Conservation (phyloP, 306 rosid species). For the Clitoria ternatea region DNA sequence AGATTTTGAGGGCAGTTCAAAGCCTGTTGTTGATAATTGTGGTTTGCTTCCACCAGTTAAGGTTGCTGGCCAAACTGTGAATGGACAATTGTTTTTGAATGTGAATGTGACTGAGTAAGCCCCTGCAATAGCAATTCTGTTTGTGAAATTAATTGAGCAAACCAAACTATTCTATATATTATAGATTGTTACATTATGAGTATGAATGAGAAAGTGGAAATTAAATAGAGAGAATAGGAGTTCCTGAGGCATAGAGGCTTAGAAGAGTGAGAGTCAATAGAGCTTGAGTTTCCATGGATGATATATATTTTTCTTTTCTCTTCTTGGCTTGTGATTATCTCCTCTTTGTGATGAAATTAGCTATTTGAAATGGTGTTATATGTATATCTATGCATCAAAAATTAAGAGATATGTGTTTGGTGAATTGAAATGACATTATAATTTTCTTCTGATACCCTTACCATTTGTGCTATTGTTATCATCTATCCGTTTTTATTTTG, state of each 20-base stretch:
- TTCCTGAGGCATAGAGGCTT: background rate
- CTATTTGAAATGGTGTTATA: background rate
- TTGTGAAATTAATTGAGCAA: background rate
- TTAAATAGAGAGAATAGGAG: background rate
- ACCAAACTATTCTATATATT: no score
- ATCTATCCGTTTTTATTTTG: no score
- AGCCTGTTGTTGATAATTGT: conserved; percentile 22
- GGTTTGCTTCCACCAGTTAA: background rate
- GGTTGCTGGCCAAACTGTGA: conserved; percentile 28
- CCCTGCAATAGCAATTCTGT: background rate
- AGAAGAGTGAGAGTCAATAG: background rate
- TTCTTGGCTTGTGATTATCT: background rate
- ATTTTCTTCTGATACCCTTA: no score
- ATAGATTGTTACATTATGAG: no score
- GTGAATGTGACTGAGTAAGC: conserved; percentile 9
- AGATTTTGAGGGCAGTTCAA: background rate
- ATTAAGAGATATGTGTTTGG: background rate
- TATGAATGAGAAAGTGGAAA: no score
- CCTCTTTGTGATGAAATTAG: background rate
- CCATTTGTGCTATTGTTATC: no score
- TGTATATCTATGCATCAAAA: background rate
- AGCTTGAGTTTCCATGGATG: conserved; percentile 13
- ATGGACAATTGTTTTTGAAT: conserved; percentile 26
- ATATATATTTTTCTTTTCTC: background rate
- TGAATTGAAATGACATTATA: background rate